Evolutionary conservation across 2,329 filamentous ascomycete genomes (phyloP), one percentile per base, ranked within the genome.

Genomic region (Clarireedia paspali): DNA sequence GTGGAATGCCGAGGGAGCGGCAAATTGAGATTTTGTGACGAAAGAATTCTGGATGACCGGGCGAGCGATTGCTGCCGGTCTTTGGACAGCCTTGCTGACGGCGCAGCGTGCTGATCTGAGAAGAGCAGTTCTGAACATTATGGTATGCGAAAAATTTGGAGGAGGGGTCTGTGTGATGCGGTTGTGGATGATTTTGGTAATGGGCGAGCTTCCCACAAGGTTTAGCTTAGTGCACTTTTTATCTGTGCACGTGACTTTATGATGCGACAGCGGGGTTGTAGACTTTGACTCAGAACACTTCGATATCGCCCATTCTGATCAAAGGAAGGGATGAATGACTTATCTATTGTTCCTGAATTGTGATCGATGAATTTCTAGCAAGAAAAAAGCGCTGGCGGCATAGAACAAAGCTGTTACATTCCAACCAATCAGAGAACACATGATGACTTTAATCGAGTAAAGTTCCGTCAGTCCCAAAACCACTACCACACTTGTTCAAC

Each of bases 51-150:
- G 75, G 66, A 72, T 74, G 72, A 79, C 75, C 71, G 82, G 79
- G 70, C 82, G 79, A 72, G 82, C 79, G 72, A 80, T 77, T 74
- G 74, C 71, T 72, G 73, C 72, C 64, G 73, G 70, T 67, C 72
- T 72, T 71, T 77, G 74, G 70, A 78, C 74, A 63, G 73, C 71
- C 67, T 77, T 75, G 62, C 75, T 75, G 66, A 71, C 74, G 59
- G 69, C 66, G 60, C 69, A 66, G 70, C 83, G 79, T 73, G 87
- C 83, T 70, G 88, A 87, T 76, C 88, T 88, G 77, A 92, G 79
- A 73, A 94, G 75, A 71, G 88, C 85, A 74, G 88, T 84, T 77
- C 92, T 89, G 81, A 96, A 91, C 92, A 97, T 97, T 63, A 68
- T 84, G 76, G 67, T 62, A 63, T 62, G 57, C 55, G 57, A 62